These are phyloP conservation scores for Adansonia rubrostipa DNA, from an alignment of 441 rosid species.

Conservation along the genomic window DNA sequence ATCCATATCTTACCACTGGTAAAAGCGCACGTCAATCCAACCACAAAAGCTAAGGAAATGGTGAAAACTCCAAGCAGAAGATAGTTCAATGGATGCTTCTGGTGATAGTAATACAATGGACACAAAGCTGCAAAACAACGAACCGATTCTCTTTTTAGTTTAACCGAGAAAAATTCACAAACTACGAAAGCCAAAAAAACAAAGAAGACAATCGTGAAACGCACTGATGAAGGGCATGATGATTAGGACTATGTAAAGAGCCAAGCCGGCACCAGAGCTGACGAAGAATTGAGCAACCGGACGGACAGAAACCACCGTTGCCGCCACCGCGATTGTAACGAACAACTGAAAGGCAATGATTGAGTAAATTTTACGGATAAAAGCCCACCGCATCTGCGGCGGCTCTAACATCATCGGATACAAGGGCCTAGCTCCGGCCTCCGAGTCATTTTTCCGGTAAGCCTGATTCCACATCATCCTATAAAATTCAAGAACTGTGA, in stretches of 20 bases:
- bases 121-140: conserved; percentile 54
- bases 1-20: conserved; percentile 62
- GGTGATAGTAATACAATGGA: conserved; percentile 80
- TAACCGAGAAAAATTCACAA: not conserved
- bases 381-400: conserved; percentile 87
- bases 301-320: conserved; percentile 67
- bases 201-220: not conserved
- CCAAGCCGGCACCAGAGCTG: conserved; percentile 65
- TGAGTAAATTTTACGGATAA: conserved; percentile 79
- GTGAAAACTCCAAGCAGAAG: conserved; percentile 80
- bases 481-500: not conserved
- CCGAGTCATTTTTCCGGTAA: conserved; percentile 62
- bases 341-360: conserved; percentile 73
- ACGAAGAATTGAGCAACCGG: conserved; percentile 74
- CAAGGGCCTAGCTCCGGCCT: conserved; percentile 59
- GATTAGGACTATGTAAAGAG: conserved; percentile 74
- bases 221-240: conserved; percentile 70
- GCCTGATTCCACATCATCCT: conserved; percentile 58
- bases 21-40: conserved; percentile 83
- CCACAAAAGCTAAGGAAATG: conserved; percentile 60
- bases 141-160: not conserved
- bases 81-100: conserved; percentile 91
- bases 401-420: conserved; percentile 86
- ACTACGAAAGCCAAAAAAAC: not conserved
- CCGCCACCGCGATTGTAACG: conserved; percentile 75